A percentile compares a stretch with the other conserved stretches of the same genome.
These are phyloP conservation scores for Cyathus pygmaeus DNA, from an alignment of 1,284 basidiomycete species.

Conservation along the genomic window DNA sequence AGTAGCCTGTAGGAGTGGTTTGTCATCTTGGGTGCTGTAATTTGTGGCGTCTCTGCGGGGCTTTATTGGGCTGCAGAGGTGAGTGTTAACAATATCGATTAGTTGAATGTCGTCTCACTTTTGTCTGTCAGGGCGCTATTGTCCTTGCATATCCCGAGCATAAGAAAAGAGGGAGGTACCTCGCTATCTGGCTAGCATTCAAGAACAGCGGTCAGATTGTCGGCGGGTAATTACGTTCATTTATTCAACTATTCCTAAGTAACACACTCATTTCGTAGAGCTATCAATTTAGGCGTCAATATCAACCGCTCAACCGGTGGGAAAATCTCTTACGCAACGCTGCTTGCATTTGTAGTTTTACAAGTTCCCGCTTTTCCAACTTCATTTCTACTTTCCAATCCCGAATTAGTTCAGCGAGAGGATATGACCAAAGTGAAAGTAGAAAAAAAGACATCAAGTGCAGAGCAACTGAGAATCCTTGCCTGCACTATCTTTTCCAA, in stretches of 20 bases:
- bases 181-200: conserved; percentile 28
- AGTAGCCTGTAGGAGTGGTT: conserved; percentile 16
- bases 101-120: not conserved
- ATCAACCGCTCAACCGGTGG: conserved; percentile 19
- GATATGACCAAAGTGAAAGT: conserved; percentile 24
- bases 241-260: not conserved
- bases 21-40: conserved; percentile 7
- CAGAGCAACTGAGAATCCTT: conserved; percentile 17
- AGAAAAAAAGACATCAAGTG: conserved; percentile 17
- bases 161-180: conserved; percentile 23
- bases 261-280: conserved; percentile 1
- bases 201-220: conserved; percentile 27
- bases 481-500: conserved; percentile 1
- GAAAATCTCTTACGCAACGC: conserved; percentile 24
- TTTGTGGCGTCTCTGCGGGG: conserved; percentile 20
- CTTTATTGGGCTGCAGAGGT: conserved; percentile 24
- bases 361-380: conserved; percentile 17
- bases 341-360: conserved; percentile 19
- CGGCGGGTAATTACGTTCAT: conserved; percentile 18
- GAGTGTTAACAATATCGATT: not conserved
- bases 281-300: conserved; percentile 25
- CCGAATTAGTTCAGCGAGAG: conserved; percentile 23
- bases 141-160: conserved; percentile 24
- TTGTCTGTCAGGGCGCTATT: conserved; percentile 11
- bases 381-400: conserved; percentile 22